These are phyloP conservation scores for Nicotiana otophora DNA, from an alignment of 257 asterid genomes.

Conservation along the genomic window DNA sequence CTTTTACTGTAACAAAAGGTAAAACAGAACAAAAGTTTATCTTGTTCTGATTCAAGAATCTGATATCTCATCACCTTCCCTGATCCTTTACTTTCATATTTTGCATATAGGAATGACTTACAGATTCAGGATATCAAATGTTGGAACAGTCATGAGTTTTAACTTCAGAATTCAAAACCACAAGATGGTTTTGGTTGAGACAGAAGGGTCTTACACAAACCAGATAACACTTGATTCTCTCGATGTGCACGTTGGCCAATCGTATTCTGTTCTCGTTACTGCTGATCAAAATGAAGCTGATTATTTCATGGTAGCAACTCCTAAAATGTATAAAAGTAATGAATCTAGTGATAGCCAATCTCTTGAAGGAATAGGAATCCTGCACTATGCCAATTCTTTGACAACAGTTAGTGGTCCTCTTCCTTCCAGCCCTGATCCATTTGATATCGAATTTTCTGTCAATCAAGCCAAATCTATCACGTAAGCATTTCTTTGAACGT, in stretches of 20 bases:
- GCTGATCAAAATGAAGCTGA: conserved; percentile 36
- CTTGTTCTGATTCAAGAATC: background rate
- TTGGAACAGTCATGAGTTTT: conserved; percentile 54
- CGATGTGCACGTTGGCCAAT: conserved; percentile 73
- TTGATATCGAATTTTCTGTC: conserved; percentile 40
- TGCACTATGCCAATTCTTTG: conserved; percentile 50
- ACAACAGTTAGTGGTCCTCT: conserved; percentile 37
- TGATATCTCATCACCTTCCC: background rate
- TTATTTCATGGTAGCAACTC: conserved; percentile 56
- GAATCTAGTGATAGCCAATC: background rate
- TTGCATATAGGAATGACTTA: conserved; percentile 45
- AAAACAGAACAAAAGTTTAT: background rate
- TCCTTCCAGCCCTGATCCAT: conserved; percentile 58
- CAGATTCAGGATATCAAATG: conserved; percentile 48
- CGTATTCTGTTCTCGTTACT: conserved; percentile 64
- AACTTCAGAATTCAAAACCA: conserved; percentile 63
- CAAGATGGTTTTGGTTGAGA: conserved; percentile 58
- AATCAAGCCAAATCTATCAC: conserved; percentile 53
- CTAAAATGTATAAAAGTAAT: conserved; percentile 29
- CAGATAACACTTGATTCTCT: conserved; percentile 42
- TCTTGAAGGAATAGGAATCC: conserved; percentile 44
- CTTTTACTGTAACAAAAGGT: conserved; percentile 51
- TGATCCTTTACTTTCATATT: background rate
- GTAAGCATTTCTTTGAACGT: conserved; percentile 18
- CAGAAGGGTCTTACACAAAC: conserved; percentile 65